These are phyloP conservation scores for Batkoa obscura DNA, from an alignment of 371 early-diverging fungal species.

Conservation along the genomic window DNA sequence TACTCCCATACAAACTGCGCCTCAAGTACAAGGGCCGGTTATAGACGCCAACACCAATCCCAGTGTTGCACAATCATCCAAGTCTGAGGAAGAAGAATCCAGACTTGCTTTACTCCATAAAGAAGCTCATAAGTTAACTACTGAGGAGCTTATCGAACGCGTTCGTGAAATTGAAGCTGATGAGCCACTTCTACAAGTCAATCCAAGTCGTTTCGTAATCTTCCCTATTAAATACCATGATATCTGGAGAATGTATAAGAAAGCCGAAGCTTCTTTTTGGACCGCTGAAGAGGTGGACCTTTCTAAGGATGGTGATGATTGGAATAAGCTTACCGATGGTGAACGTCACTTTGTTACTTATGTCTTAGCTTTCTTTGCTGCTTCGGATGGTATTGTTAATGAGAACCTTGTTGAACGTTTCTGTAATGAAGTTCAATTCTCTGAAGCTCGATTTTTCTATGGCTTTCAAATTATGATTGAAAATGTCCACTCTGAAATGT, in stretches of 20 bases:
- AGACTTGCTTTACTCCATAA: no score
- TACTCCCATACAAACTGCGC: no score
- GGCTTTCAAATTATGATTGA: constrained; percentile 99
- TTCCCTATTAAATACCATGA: constrained; percentile 94
- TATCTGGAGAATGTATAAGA: constrained; percentile 98
- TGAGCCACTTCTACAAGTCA: constrained; percentile 21
- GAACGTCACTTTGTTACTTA: constrained; percentile 95
- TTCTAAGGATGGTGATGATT: constrained; percentile 84
- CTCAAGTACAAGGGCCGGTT: no score
- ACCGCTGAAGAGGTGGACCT: constrained; percentile 98
- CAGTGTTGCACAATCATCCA: no score
- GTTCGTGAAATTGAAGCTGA: constrained; percentile 3
- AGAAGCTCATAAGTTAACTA: no score
- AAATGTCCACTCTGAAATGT: constrained; percentile 99
- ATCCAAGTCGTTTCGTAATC: constrained; percentile 76
- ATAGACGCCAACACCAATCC: no score
- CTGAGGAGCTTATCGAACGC: no score
- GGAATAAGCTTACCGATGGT: constrained; percentile 78
- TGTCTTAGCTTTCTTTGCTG: constrained; percentile 99
- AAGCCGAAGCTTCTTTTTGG: constrained; percentile 99
- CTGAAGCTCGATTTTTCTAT: constrained; percentile 98
- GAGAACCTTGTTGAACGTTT: constrained; percentile 97
- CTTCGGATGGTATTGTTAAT: constrained; percentile 98
- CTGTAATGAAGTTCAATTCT: constrained; percentile 92
- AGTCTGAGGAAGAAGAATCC: no score